phyloP scores from a whole-genome alignment of 108 stramenopile species.

The Stephanodiscus minutulus region DNA sequence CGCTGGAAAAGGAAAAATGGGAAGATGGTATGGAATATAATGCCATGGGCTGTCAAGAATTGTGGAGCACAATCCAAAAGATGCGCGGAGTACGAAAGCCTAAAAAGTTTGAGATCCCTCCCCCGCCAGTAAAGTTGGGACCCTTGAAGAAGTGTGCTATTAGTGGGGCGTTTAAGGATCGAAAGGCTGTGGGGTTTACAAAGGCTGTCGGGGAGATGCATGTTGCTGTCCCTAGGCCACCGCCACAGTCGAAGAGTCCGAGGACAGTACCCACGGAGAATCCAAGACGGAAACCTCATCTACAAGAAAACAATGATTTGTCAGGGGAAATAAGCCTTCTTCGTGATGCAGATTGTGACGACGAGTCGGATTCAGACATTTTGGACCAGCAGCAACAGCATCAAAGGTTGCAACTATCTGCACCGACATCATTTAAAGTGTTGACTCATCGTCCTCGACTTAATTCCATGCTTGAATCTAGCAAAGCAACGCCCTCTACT shows the following conservation, averaged over 20 bases:
- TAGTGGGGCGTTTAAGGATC: slow-evolving; percentile 29
- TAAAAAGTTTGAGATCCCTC: slow-evolving; percentile 50
- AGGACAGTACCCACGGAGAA: background rate
- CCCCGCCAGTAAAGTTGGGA: slow-evolving; percentile 39
- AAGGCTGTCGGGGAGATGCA: slow-evolving; percentile 2
- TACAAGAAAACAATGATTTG: background rate
- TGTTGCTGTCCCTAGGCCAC: background rate
- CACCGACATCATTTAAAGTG: slow-evolving; percentile 12
- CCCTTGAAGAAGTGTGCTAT: slow-evolving; percentile 39
- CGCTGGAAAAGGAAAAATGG: slow-evolving; percentile 32
- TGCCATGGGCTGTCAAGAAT: slow-evolving; percentile 48
- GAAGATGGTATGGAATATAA: slow-evolving; percentile 53
- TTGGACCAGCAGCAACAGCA: slow-evolving; percentile 2
- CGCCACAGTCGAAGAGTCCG: slow-evolving; percentile 3
- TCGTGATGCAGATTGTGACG: background rate
- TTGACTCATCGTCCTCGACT: slow-evolving; percentile 40
- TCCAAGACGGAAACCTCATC: no score
- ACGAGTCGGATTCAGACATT: slow-evolving; percentile 12
- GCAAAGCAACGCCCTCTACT: background rate
- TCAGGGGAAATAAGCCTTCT: background rate
- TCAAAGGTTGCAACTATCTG: background rate
- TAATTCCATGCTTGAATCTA: slow-evolving; percentile 13
- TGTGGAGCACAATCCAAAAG: slow-evolving; percentile 52
- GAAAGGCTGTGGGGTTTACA: slow-evolving; percentile 21
- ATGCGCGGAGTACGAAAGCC: slow-evolving; percentile 44